Conservation (phyloP, 2,329 filamentous ascomycete genomes). For the Botryosphaeria dothidea region DNA sequence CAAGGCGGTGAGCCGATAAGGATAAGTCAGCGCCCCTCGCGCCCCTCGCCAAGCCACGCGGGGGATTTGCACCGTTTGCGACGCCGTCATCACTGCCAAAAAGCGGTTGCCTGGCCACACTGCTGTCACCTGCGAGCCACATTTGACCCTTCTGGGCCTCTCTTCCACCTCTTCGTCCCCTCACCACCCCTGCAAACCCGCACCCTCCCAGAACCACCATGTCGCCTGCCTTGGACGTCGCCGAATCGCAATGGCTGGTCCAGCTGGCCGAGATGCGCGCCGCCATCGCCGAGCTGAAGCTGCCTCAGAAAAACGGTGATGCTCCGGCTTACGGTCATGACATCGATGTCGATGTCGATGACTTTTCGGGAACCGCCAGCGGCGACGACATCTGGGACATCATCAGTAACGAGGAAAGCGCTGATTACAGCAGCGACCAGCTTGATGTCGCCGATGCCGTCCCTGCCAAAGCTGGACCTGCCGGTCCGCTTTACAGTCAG, state of each 20-base stretch:
- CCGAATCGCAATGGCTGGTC: conserved; percentile 74
- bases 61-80: background rate
- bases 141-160: background rate
- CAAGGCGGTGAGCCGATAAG: conserved; percentile 2
- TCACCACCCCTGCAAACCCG: background rate
- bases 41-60: background rate
- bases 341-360: conserved; percentile 66
- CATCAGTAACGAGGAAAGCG: conserved; percentile 73
- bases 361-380: conserved; percentile 60
- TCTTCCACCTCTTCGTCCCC: background rate
- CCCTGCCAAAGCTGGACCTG: conserved; percentile 26
- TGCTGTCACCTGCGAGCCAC: background rate
- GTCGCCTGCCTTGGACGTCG: conserved; percentile 40
- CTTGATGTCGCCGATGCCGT: conserved; percentile 52
- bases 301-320: conserved; percentile 50
- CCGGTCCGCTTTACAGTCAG: conserved; percentile 51
- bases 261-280: conserved; percentile 85
- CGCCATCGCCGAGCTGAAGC: conserved; percentile 72
- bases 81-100: background rate
- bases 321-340: conserved; percentile 57
- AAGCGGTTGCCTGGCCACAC: background rate
- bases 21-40: too few species aligned
- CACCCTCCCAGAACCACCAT: conserved; percentile 26
- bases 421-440: conserved; percentile 65
- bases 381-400: conserved; percentile 91